Conservation (phyloP, 768 basidiomycete genomes). For the Leccinum incarnatum region DNA sequence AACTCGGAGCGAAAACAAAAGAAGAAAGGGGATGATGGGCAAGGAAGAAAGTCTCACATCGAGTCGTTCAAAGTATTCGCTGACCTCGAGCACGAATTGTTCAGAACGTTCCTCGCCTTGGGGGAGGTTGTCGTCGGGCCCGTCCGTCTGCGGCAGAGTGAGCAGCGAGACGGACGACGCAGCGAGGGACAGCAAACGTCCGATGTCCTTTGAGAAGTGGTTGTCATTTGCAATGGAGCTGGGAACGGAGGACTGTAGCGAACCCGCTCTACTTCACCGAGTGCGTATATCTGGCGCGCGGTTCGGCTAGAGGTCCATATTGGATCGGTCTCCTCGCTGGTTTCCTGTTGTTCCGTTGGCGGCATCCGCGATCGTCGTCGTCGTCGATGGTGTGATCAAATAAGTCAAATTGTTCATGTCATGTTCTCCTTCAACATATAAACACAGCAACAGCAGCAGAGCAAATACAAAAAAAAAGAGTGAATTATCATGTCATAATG, state of each 20-base stretch:
- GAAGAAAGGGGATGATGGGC: not conserved
- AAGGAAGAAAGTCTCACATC: conserved; percentile 47
- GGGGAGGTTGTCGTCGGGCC: conserved; percentile 61
- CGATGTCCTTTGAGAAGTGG: conserved; percentile 62
- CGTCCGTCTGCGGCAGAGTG: conserved; percentile 81
- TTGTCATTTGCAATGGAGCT: not conserved
- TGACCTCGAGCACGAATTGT: conserved; percentile 80
- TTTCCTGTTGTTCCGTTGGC: conserved; percentile 16
- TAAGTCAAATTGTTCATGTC: not conserved
- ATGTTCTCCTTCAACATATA: conserved; percentile 13
- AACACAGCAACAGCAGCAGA: conserved; percentile 33
- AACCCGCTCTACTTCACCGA: conserved; percentile 81
- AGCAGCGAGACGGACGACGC: conserved; percentile 77
- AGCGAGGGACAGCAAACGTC: conserved; percentile 69
- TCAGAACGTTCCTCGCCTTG: conserved; percentile 83
- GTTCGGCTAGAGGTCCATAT: conserved; percentile 82
- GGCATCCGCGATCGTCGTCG: conserved; percentile 15
- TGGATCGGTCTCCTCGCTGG: conserved; percentile 55
- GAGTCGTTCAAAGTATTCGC: conserved; percentile 81
- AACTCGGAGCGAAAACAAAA: not conserved
- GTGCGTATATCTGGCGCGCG: conserved; percentile 75
- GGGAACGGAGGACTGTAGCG: not conserved
- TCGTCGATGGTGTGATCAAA: not conserved
- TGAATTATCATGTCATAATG: conserved; percentile 30
- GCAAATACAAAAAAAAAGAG: conserved; percentile 23